Percentiles rank a stretch among this genome's conserved stretches.
These are phyloP conservation scores for Metarhizium sp. DNA, from an alignment of 2,329 filamentous ascomycete species.

Conservation along the genomic window DNA sequence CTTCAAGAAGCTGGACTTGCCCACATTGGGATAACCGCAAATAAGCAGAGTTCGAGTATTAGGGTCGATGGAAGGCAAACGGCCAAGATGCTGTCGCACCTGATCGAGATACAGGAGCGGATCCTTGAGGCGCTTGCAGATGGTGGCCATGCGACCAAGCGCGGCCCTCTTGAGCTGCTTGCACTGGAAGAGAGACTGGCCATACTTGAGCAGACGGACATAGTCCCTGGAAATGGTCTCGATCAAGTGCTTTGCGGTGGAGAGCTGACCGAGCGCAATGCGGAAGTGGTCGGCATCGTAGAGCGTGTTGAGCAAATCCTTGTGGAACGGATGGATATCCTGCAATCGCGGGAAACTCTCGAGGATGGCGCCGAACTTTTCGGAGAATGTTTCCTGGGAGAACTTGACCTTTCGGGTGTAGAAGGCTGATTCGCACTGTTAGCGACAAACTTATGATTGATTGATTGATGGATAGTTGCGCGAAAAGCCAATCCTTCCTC, in stretches of 20 bases:
- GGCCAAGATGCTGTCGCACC: conserved; percentile 82
- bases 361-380: conserved; percentile 85
- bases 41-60: conserved; percentile 95
- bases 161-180: conserved; percentile 97
- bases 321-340: conserved; percentile 93
- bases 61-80: conserved; percentile 96
- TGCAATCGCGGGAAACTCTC: conserved; percentile 87
- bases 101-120: conserved; percentile 93
- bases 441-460: not conserved
- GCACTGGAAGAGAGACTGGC: conserved; percentile 94
- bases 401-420: conserved; percentile 98
- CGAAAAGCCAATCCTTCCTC: conserved; percentile 9
- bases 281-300: conserved; percentile 98
- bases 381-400: conserved; percentile 90
- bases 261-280: conserved; percentile 91
- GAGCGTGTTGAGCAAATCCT: conserved; percentile 78
- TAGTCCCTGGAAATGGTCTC: conserved; percentile 96
- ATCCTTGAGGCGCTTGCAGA: conserved; percentile 90
- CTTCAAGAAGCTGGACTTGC: conserved; percentile 92
- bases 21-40: conserved; percentile 94
- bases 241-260: conserved; percentile 91
- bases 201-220: conserved; percentile 85
- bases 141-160: conserved; percentile 95
- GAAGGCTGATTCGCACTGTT: conserved; percentile 49
- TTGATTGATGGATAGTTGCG: not conserved